Percentiles rank a stretch among this genome's conserved stretches.
Evolutionary conservation across 176 grass and related monocot species (phyloP).

Genomic region (Microstegium vimineum): DNA sequence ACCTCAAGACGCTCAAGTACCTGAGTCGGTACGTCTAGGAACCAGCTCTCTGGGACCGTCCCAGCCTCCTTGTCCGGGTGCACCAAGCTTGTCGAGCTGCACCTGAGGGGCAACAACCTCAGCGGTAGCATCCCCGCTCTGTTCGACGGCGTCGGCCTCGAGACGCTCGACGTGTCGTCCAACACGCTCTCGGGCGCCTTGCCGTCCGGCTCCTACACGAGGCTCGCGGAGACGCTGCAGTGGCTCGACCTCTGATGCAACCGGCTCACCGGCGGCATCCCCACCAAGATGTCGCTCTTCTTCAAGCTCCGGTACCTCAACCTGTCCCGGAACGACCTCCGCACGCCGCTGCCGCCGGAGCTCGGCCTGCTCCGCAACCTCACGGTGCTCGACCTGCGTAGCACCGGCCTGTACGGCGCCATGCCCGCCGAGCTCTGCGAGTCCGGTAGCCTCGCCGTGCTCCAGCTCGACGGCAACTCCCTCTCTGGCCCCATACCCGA

Average conservation of each 20-base stretch:
- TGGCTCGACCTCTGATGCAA: conserved; percentile 83
- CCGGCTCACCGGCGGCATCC: conserved; percentile 57
- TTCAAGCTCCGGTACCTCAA: conserved; percentile 71
- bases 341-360: conserved; percentile 71
- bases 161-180: conserved; percentile 77
- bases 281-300: conserved; percentile 65
- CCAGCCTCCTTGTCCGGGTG: conserved; percentile 56
- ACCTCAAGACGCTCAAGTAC: conserved; percentile 77
- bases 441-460: conserved; percentile 71
- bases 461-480: conserved; percentile 81
- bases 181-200: conserved; percentile 63
- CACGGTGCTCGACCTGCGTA: conserved; percentile 82
- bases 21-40: conserved; percentile 65
- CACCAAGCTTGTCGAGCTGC: conserved; percentile 59
- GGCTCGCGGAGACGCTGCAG: conserved; percentile 55
- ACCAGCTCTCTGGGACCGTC: conserved; percentile 52
- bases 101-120: conserved; percentile 51
- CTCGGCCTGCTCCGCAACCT: conserved; percentile 64
- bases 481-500: conserved; percentile 71
- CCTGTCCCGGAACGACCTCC: conserved; percentile 75
- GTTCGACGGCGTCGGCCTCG: conserved; percentile 69
- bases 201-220: conserved; percentile 47
- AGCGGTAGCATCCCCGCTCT: conserved; percentile 63
- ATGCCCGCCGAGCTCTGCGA: conserved; percentile 67
- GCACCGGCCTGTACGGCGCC: conserved; percentile 42